Base-by-base conservation (phyloP, 768 basidiomycete species). In the Multifurca ochricompacta region DNA sequence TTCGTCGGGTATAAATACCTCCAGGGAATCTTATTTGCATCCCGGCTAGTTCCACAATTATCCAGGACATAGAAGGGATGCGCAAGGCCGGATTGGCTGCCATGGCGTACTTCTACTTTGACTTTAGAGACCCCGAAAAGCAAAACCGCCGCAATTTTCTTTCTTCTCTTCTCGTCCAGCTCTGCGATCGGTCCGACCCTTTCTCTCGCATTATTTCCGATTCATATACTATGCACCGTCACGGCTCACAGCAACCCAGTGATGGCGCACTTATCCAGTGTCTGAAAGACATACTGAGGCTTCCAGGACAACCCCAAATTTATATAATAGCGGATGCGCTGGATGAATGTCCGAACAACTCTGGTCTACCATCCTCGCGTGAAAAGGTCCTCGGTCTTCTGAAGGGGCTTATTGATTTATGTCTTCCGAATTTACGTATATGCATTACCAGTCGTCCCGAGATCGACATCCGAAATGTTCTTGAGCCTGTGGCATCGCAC, bases 401-500 rank as follows among this genome's bases (percentile, higher is more conserved):
- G 18, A 27, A 48, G 25, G 13, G 25, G 25, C 32, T 48, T 18
- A 3, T 27, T 27, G 32, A 34, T 21, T 27, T 48, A 23, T 14
- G 23, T 23, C 35, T 48, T 23, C 35, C 47, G 23, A 48, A 45
- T 27, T 23, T 48, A 16, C 47, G 32, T 2, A 27, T 48, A 16
- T 48, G 47, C 30, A 23, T 48, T 11, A 48, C 47, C 14, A 48
- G 47, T n/a, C 47, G 47, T 13, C 32, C 47, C 10, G 47, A 34
- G 34, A 4, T 35, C 35, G 47, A 48, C 34, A 48, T 48, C 25
- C 35, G 23, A 23, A 36, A 34, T 23, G 14, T 36, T 18, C 13
- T 48, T 21, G 34, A n/a, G 10, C 23, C 47, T 27, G 16, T 48
- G 34, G 47, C 47, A 18, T 36, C 34, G 4, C 34, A 48, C 23